A percentile compares a stretch with the other conserved stretches of the same genome.
Evolutionary conservation across 805 yeast species (phyloP).

Genomic region (Candida maltosa): DNA sequence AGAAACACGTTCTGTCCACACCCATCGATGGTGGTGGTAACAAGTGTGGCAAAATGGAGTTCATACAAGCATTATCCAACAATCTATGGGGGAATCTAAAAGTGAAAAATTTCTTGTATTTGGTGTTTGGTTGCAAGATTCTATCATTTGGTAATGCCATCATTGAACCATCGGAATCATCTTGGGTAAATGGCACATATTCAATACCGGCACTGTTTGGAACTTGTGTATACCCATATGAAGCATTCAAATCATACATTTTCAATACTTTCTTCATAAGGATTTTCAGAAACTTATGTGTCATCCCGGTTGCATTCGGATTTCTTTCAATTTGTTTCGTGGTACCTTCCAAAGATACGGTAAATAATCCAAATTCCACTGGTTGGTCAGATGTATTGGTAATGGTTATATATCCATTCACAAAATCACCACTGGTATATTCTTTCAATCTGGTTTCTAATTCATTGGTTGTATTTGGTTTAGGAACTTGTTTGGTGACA

Average conservation of each 20-base stretch:
- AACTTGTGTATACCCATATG: slow-evolving; percentile 46
- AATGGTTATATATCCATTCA: slow-evolving; percentile 45
- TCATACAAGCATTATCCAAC: slow-evolving; percentile 51
- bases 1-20: slow-evolving; percentile 34
- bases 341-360: slow-evolving; percentile 49
- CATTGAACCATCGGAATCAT: slow-evolving; percentile 42
- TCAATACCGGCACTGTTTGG: slow-evolving; percentile 51
- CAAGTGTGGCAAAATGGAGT: slow-evolving; percentile 34
- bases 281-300: slow-evolving; percentile 23
- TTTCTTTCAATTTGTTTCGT: slow-evolving; percentile 29
- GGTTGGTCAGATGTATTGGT: slow-evolving; percentile 44
- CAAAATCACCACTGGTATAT: slow-evolving; percentile 38
- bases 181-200: slow-evolving; percentile 42
- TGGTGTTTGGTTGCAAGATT: slow-evolving; percentile 44
- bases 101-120: slow-evolving; percentile 56
- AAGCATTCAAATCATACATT: slow-evolving; percentile 61
- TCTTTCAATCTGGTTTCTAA: slow-evolving; percentile 45
- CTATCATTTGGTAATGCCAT: slow-evolving; percentile 51
- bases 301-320: slow-evolving; percentile 9
- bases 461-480: slow-evolving; percentile 36
- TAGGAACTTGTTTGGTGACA: slow-evolving; percentile 52
- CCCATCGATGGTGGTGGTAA: slow-evolving; percentile 45
- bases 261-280: slow-evolving; percentile 50
- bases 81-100: slow-evolving; percentile 55
- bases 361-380: slow-evolving; percentile 41